These are phyloP conservation scores for button mushroom (Agaricus bisporus) DNA, from an alignment of 768 basidiomycete species.

Conservation along the genomic window DNA sequence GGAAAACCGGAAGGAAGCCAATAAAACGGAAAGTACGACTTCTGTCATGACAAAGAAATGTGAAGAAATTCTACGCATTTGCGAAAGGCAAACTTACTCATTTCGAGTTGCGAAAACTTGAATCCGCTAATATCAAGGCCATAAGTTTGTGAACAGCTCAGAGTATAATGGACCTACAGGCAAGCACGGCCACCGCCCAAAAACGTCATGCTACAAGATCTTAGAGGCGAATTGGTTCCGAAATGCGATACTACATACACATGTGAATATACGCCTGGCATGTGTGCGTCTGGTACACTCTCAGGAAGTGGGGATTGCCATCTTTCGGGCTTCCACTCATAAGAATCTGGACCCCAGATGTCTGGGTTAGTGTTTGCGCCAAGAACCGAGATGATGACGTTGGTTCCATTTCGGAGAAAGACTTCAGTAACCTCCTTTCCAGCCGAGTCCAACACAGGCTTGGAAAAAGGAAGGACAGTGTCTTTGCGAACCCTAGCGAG, in stretches of 20 bases:
- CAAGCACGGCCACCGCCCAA: conserved; percentile 35
- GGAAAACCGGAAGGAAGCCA: too few relatives aligned
- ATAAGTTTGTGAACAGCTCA: neutral
- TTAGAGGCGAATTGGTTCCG: neutral
- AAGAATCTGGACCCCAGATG: conserved; percentile 42
- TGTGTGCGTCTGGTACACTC: conserved; percentile 23
- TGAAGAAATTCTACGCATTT: too few relatives aligned
- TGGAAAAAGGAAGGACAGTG: conserved; percentile 18
- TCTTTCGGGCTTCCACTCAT: conserved; percentile 44
- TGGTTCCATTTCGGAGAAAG: conserved; percentile 30
- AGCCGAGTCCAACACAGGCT: conserved; percentile 18
- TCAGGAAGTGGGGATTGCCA: conserved; percentile 31
- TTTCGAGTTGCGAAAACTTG: neutral
- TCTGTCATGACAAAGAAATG: too few relatives aligned
- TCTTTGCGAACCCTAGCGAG: conserved; percentile 17
- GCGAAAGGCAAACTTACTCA: conserved; percentile 12
- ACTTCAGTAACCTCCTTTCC: conserved; percentile 25
- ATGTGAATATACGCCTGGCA: conserved; percentile 39
- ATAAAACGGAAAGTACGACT: too few relatives aligned
- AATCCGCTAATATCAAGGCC: neutral
- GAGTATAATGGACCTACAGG: conserved; percentile 27
- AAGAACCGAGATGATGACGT: conserved; percentile 21
- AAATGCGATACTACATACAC: conserved; percentile 19
- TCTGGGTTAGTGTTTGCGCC: conserved; percentile 32
- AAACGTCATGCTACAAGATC: conserved; percentile 33